These are phyloP conservation scores for Fusarium sp. DNA, from an alignment of 2,329 filamentous ascomycete species.

Conservation along the genomic window DNA sequence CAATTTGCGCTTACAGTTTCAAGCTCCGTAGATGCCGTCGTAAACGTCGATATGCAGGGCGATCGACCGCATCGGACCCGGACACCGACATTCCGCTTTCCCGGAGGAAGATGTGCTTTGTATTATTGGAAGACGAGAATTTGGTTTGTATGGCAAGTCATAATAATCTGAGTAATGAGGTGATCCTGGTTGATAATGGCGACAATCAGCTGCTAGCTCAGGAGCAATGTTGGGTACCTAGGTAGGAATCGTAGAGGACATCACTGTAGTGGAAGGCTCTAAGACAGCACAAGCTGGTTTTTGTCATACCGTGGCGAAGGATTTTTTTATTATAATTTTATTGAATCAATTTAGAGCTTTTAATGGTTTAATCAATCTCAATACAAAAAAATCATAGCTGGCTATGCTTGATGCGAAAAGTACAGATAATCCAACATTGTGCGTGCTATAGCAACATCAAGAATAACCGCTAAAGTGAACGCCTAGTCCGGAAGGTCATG, in stretches of 20 bases:
- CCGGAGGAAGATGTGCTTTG: neutral
- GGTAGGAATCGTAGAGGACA: too few species aligned
- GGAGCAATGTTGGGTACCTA: too few species aligned
- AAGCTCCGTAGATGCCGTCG: conserved; percentile 8
- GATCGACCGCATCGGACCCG: conserved; percentile 39
- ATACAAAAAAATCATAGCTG: conserved; percentile 25
- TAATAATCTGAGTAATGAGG: neutral
- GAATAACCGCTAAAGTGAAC: conserved; percentile 23
- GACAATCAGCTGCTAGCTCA: neutral
- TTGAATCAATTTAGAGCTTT: conserved; percentile 3
- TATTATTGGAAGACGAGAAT: neutral
- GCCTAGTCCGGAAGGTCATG: conserved; percentile 7
- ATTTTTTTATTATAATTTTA: conserved; percentile 1
- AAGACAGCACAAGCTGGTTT: neutral
- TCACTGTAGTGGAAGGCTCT: too few species aligned
- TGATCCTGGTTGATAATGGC: conserved; percentile 12
- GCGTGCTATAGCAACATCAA: conserved; percentile 28
- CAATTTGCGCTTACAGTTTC: conserved; percentile 33
- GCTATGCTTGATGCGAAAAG: conserved; percentile 39
- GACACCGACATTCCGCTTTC: conserved; percentile 31
- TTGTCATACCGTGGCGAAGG: neutral
- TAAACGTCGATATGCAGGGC: conserved; percentile 19
- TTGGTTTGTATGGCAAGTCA: neutral
- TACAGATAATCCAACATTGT: conserved; percentile 20
- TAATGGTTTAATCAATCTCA: conserved; percentile 15